phyloP scores from a whole-genome alignment of 306 rosid species.

The Glycine soja region DNA sequence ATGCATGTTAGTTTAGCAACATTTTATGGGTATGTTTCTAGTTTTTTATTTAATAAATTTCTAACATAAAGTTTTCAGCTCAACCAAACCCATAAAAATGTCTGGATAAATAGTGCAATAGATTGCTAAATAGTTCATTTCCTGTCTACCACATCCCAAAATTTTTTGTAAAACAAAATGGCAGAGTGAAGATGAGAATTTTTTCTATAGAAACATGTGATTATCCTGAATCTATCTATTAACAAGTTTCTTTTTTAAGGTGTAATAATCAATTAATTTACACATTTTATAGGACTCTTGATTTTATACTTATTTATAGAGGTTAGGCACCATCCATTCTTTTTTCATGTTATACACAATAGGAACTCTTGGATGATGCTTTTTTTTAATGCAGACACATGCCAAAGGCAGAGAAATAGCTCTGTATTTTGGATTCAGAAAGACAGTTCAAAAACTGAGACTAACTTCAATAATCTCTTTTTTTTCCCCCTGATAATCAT shows the following conservation, averaged over 20 bases:
- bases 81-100: slow-evolving; percentile 6
- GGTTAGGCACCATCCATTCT: slow-evolving; percentile 4
- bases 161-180: background rate
- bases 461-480: background rate
- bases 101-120: slow-evolving; percentile 13
- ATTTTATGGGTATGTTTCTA: slow-evolving; percentile 7
- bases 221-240: slow-evolving; percentile 2
- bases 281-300: background rate
- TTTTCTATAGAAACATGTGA: slow-evolving; percentile 20
- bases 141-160: background rate
- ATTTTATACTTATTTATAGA: slow-evolving; percentile 21
- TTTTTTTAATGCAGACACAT: background rate
- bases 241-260: background rate
- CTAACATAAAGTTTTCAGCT: slow-evolving; percentile 3
- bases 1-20: background rate
- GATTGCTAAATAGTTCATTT: slow-evolving; percentile 28
- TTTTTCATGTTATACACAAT: slow-evolving; percentile 14
- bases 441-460: slow-evolving; percentile 26
- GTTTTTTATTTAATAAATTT: background rate
- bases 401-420: slow-evolving; percentile 3
- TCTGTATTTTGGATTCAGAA: slow-evolving; percentile 15
- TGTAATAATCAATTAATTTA: slow-evolving; percentile 3
- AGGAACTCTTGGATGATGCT: slow-evolving; percentile 8
- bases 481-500: background rate
- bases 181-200: background rate